Evolutionary conservation across 352 stramenopile genomes (phyloP).

Genomic region (Phytophthora nicotianae): DNA sequence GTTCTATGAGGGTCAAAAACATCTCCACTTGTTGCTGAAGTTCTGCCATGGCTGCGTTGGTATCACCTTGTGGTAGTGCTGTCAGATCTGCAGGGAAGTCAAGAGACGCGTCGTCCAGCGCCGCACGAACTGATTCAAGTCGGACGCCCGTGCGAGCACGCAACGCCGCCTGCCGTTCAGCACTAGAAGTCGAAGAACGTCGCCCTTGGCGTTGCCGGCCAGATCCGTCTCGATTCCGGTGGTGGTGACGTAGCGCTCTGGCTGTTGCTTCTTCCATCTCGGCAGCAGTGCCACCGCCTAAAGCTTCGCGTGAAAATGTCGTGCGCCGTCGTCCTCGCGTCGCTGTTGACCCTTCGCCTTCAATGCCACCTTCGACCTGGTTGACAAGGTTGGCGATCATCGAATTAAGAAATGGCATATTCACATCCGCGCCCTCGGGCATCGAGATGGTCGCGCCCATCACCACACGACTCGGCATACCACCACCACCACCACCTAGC

Average conservation of each 20-base stretch:
- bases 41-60: constrained; percentile 27
- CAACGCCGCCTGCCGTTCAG: constrained; percentile 40
- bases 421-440: constrained; percentile 63
- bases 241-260: constrained; percentile 34
- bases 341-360: constrained; percentile 12
- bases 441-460: constrained; percentile 83
- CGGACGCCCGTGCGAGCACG: constrained; percentile 40
- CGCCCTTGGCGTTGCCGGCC: constrained; percentile 23
- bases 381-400: constrained; percentile 84
- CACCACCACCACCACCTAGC: neutral
- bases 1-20: constrained; percentile 47
- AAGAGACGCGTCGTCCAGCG: constrained; percentile 47
- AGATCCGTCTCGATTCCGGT: constrained; percentile 30
- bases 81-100: constrained; percentile 32
- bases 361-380: constrained; percentile 44
- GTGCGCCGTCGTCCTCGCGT: constrained; percentile 22
- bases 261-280: constrained; percentile 26
- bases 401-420: constrained; percentile 84
- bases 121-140: constrained; percentile 47
- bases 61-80: constrained; percentile 24
- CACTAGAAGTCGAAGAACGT: constrained; percentile 20
- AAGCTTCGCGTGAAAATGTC: constrained; percentile 19
- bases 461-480: constrained; percentile 45
- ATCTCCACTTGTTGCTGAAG: constrained; percentile 61
- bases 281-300: constrained; percentile 8